Percentiles rank a stretch among this genome's conserved stretches.
Evolutionary conservation across 192 early-diverging fungal species (phyloP).

Genomic region (Pilaira anomala): DNA sequence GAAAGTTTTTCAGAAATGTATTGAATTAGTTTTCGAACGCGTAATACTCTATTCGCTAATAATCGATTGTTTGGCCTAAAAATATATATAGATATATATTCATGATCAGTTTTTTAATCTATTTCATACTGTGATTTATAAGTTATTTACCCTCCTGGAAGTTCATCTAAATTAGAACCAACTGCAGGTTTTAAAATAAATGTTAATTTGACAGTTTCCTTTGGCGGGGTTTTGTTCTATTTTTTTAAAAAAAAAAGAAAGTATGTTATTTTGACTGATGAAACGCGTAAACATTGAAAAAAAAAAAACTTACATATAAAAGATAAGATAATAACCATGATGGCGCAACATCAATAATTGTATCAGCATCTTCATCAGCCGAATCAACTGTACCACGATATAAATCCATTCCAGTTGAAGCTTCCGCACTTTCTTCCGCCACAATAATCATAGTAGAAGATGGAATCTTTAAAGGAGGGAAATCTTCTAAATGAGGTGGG

Average conservation of each 20-base stretch:
- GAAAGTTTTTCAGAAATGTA: conserved; percentile 82
- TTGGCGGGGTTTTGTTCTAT: conserved; percentile 62
- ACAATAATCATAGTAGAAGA: conserved; percentile 66
- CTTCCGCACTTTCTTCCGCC: conserved; percentile 73
- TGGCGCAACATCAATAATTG: conserved; percentile 72
- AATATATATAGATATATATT: conserved; percentile 1
- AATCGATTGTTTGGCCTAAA: conserved; percentile 62
- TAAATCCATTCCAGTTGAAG: conserved; percentile 64
- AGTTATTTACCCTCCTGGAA: conserved; percentile 50
- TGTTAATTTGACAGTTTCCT: conserved; percentile 78
- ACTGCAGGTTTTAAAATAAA: conserved; percentile 75
- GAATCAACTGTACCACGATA: conserved; percentile 66
- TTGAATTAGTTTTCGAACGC: conserved; percentile 77
- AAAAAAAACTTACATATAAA: conserved; percentile 47
- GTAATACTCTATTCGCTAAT: conserved; percentile 84
- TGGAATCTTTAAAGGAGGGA: conserved; percentile 64
- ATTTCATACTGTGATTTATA: conserved; percentile 1
- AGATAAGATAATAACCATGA: conserved; percentile 85
- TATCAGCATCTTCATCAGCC: conserved; percentile 41
- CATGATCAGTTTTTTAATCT: too few relatives aligned
- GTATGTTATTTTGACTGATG: neutral
- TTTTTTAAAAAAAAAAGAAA: conserved; percentile 1
- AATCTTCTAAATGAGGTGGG: conserved; percentile 49
- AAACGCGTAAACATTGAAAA: too few relatives aligned
- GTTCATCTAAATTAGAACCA: conserved; percentile 49